phyloP scores from a whole-genome alignment of 2,329 filamentous ascomycete species.

The Triangularia verruculosa region DNA sequence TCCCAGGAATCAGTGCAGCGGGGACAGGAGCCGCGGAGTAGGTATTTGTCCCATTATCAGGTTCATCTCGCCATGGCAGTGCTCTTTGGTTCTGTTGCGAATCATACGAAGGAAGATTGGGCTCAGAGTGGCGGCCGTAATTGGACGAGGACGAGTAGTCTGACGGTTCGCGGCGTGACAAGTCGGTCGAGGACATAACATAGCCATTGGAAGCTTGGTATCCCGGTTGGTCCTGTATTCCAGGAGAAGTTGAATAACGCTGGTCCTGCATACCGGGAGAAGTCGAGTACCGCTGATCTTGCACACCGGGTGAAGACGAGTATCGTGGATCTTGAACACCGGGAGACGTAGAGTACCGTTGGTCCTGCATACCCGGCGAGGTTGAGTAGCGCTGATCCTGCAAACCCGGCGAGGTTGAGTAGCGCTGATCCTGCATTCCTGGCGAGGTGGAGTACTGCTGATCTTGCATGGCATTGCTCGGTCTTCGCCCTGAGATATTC shows the following conservation, averaged over 20 bases:
- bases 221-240: slow-evolving; percentile 12
- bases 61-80: slow-evolving; percentile 35
- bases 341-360: background rate
- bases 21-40: slow-evolving; percentile 51
- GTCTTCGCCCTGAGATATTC: slow-evolving; percentile 40
- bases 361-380: background rate
- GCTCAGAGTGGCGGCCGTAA: slow-evolving; percentile 25
- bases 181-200: slow-evolving; percentile 18
- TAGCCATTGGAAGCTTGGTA: slow-evolving; percentile 22
- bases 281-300: slow-evolving; percentile 1
- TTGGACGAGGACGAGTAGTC: slow-evolving; percentile 22
- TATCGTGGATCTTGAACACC: slow-evolving; percentile 7
- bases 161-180: slow-evolving; percentile 23
- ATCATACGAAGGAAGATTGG: slow-evolving; percentile 28
- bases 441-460: slow-evolving; percentile 1
- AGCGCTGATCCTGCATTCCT: background rate
- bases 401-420: background rate
- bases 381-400: slow-evolving; percentile 10
- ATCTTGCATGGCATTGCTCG: slow-evolving; percentile 25
- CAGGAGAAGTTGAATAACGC: background rate
- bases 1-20: slow-evolving; percentile 57
- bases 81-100: slow-evolving; percentile 33
- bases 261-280: background rate
- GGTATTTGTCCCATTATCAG: slow-evolving; percentile 34
- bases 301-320: slow-evolving; percentile 1